Base-by-base conservation (phyloP, 2,329 filamentous ascomycete genomes). In the Calcarisporium arbuscula region DNA sequence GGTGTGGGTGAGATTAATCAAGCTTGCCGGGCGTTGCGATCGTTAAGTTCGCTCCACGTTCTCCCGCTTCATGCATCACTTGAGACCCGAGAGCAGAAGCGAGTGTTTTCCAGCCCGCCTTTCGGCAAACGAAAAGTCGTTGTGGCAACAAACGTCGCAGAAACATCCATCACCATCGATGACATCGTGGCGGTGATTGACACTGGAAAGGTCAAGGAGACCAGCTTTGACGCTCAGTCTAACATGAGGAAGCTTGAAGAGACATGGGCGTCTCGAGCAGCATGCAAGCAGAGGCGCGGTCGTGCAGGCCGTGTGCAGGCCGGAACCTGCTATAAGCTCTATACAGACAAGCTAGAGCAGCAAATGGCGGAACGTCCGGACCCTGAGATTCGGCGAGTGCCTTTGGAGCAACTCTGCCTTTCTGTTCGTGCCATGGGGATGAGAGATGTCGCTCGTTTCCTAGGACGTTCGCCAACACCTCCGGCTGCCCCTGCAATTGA, bases 111-210 rank as follows among this genome's bases (percentile, higher is more conserved):
- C 19, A 70, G 71, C 11, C 65, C 92, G 5, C 89, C 90, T 0
- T 57, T 65, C 4, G 88, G 88, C 1, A 89, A 86, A 60, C 75
- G 92, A 22, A 98, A 98, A 61, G 77, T 98, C 10, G 85, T 98
- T 21, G 85, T 90, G 6, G 86, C 92, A 1, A 98, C 92, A 28
- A 98, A 98, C 51, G 90, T 98, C 3, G 92, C 92, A 3, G 92
- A 98, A 58, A 98, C 92, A 0, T 96, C 92, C 3, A 96, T 98
- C 56, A 98, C 92, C 0, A 98, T 98, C 40, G 89, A 95, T 53
- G 92, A 98, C 53, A 85, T 98, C 34, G 85, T 96, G 3, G 90
- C 86, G 3, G 92, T 98, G 29, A 90, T 98, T 43, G 92, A 98
- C 56, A 92, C 84, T 9, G 92, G 92, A 19, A 81, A 87, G 34